Percentiles rank a stretch among this genome's conserved stretches.
Conservation (phyloP, 306 rosid species). For the Quercus suber region DNA sequence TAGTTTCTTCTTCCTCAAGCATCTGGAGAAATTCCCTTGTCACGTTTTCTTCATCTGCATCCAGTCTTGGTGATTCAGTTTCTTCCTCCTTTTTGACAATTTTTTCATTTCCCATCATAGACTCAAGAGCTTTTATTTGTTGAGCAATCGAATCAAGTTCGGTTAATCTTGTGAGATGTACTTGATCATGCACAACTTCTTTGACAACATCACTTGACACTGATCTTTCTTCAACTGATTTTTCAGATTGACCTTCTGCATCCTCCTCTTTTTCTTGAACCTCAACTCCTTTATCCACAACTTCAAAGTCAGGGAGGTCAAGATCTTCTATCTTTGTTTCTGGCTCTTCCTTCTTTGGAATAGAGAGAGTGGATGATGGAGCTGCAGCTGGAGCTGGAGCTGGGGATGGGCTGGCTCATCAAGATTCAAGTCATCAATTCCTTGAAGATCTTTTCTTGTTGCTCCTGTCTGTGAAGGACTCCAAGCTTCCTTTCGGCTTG, state of each 20-base stretch:
- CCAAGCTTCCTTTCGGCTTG: slow-evolving; percentile 61
- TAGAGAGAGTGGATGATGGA: slow-evolving; percentile 31
- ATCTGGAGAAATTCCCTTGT: slow-evolving; percentile 84
- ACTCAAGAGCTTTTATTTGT: slow-evolving; percentile 91
- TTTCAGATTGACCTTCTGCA: slow-evolving; percentile 45
- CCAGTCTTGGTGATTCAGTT: slow-evolving; percentile 52
- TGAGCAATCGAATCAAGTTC: slow-evolving; percentile 91
- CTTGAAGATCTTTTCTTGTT: slow-evolving; percentile 43
- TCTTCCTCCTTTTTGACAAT: slow-evolving; percentile 41
- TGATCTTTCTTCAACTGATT: slow-evolving; percentile 42
- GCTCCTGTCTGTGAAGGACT: slow-evolving; percentile 53
- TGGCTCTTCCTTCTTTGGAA: slow-evolving; percentile 40
- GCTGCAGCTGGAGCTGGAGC: slow-evolving; percentile 60
- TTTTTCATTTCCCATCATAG: slow-evolving; percentile 67
- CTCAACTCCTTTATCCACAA: slow-evolving; percentile 89
- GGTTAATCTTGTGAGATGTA: slow-evolving; percentile 50
- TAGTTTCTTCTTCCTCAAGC: slow-evolving; percentile 78
- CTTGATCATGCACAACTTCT: slow-evolving; percentile 65
- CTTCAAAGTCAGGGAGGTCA: slow-evolving; percentile 87
- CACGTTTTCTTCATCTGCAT: slow-evolving; percentile 84
- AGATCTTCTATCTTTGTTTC: slow-evolving; percentile 63
- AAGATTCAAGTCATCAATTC: slow-evolving; percentile 85
- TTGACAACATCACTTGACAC: slow-evolving; percentile 69
- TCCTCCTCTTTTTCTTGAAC: slow-evolving; percentile 53
- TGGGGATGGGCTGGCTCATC: slow-evolving; percentile 77